Evolutionary conservation across 2,329 filamentous ascomycete species (phyloP).

Genomic region (Didymella lethalis): DNA sequence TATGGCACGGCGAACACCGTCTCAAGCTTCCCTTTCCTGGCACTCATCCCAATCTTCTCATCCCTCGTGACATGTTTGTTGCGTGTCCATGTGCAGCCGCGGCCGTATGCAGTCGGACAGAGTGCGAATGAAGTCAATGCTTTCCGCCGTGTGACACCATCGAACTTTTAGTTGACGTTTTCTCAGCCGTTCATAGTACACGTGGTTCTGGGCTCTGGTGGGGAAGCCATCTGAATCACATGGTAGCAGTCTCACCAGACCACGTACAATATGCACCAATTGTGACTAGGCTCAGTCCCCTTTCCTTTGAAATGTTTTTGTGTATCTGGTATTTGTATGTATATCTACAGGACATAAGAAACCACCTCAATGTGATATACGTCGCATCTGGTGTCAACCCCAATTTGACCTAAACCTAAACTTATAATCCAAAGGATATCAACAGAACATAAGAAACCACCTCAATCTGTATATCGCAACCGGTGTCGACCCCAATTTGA

Average conservation of each 20-base stretch:
- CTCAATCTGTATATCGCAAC: not conserved
- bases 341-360: constrained; percentile 2
- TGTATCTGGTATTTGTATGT: not conserved
- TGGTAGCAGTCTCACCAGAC: not conserved
- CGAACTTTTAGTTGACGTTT: not conserved
- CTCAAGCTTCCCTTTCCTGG: too few relatives aligned
- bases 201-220: too few relatives aligned
- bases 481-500: not conserved
- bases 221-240: not conserved
- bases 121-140: constrained; percentile 2
- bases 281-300: not conserved
- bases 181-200: not conserved
- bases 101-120: constrained; percentile 6
- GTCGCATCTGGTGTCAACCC: not conserved
- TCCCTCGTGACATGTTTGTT: not conserved
- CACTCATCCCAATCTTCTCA: too few relatives aligned
- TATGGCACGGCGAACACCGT: constrained; percentile 1
- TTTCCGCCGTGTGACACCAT: constrained; percentile 3
- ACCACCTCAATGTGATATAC: not conserved
- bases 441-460: not conserved
- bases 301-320: not conserved
- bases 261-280: not conserved
- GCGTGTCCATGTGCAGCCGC: constrained; percentile 9
- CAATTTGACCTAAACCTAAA: not conserved
- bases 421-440: constrained; percentile 8